Evolutionary conservation across 1,284 basidiomycete species (phyloP).

Genomic region (Schizophyllum amplum): DNA sequence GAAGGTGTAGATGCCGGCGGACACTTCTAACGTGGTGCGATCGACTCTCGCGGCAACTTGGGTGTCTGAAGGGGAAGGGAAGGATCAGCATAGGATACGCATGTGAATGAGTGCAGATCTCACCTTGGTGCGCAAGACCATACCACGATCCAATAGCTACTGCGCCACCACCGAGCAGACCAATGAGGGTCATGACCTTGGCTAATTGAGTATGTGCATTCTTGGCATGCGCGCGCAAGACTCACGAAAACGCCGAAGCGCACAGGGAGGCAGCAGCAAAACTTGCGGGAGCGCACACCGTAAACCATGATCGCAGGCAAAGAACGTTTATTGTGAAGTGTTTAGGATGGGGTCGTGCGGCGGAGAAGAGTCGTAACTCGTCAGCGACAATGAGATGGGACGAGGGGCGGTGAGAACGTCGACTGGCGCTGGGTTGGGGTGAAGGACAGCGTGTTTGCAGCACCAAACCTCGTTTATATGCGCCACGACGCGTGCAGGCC

Average conservation of each 20-base stretch:
- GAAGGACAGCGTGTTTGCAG: neutral
- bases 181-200: conserved; percentile 36
- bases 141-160: conserved; percentile 37
- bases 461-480: neutral
- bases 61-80: conserved; percentile 11
- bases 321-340: neutral
- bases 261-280: conserved; percentile 57
- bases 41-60: conserved; percentile 27
- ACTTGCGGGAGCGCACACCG: conserved; percentile 35
- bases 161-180: conserved; percentile 32
- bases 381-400: neutral
- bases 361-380: neutral
- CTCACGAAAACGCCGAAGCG: conserved; percentile 51
- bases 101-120: conserved; percentile 9
- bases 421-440: neutral
- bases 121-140: conserved; percentile 28
- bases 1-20: conserved; percentile 37
- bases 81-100: neutral
- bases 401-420: no score
- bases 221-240: conserved; percentile 6
- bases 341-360: neutral
- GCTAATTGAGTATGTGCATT: neutral
- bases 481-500: neutral
- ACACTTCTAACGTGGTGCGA: conserved; percentile 37
- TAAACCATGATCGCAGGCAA: conserved; percentile 19